These are phyloP conservation scores for Backusella tuberculispora DNA, from an alignment of 192 early-diverging fungal species.

Conservation along the genomic window DNA sequence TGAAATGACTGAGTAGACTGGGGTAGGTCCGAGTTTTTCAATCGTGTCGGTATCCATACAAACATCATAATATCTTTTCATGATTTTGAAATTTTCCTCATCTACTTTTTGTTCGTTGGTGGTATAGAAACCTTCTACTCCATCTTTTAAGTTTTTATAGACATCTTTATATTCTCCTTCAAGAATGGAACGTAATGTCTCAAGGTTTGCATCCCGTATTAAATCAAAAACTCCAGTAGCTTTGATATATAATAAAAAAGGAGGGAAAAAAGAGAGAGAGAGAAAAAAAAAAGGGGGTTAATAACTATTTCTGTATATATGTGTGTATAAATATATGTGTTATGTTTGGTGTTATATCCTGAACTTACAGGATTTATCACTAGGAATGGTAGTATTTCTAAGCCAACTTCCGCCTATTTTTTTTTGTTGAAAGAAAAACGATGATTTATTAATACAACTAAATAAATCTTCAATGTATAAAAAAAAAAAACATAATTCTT, in stretches of 20 bases:
- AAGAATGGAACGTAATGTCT: conserved; percentile 51
- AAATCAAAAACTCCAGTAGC: conserved; percentile 30
- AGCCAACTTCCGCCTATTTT: conserved; percentile 64
- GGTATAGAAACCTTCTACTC: conserved; percentile 24
- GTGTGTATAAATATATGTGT: neutral
- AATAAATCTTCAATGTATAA: too few relatives aligned
- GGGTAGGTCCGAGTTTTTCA: conserved; percentile 42
- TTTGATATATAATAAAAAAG: neutral
- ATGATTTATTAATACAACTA: too few relatives aligned
- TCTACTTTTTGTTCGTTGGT: conserved; percentile 46
- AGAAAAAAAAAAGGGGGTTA: neutral
- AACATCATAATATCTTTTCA: conserved; percentile 58
- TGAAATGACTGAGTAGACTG: conserved; percentile 42
- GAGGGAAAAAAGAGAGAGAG: neutral
- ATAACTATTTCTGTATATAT: neutral
- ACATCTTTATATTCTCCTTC: conserved; percentile 47
- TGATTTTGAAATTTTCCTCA: conserved; percentile 55
- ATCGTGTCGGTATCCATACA: conserved; percentile 55
- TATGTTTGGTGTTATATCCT: neutral
- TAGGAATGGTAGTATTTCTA: conserved; percentile 56
- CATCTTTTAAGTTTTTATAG: conserved; percentile 4
- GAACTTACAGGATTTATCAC: conserved; percentile 53
- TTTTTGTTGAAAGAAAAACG: neutral
- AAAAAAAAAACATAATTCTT: conserved; percentile 27
- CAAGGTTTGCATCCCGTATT: conserved; percentile 35